Evolutionary conservation across 352 stramenopile species (phyloP).

Genomic region (Globisporangium rhizosaccharum): DNA sequence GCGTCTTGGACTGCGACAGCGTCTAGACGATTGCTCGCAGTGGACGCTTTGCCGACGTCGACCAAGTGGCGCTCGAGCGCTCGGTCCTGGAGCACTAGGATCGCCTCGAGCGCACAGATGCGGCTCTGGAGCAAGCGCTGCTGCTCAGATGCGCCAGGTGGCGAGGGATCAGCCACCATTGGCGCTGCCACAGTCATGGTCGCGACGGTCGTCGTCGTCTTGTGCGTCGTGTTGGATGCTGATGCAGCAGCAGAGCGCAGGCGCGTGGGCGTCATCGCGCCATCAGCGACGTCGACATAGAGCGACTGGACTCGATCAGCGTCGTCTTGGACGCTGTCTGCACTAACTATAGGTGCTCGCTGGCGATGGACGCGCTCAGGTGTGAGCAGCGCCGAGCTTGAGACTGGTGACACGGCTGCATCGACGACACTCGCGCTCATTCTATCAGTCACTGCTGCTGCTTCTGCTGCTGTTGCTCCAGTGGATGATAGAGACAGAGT

Average conservation of each 20-base stretch:
- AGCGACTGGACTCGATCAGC: background rate
- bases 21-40: background rate
- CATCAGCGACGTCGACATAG: constrained; percentile 6
- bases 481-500: background rate
- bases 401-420: constrained; percentile 7
- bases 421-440: background rate
- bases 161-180: background rate
- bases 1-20: constrained; percentile 12
- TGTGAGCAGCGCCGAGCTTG: constrained; percentile 10
- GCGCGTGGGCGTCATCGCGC: constrained; percentile 3
- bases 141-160: background rate
- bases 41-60: constrained; percentile 16
- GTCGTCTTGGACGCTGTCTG: background rate
- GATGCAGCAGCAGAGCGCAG: background rate
- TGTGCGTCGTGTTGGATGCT: background rate
- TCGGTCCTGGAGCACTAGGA: constrained; percentile 56
- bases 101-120: constrained; percentile 44
- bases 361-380: constrained; percentile 5
- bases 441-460: background rate
- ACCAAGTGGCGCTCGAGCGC: constrained; percentile 31
- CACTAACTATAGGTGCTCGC: background rate
- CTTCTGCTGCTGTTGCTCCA: background rate
- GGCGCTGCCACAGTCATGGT: background rate
- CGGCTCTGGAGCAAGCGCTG: constrained; percentile 34
- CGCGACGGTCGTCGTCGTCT: background rate